Base-by-base conservation (phyloP, 2,329 filamentous ascomycete species). In the Cladosporium velox region DNA sequence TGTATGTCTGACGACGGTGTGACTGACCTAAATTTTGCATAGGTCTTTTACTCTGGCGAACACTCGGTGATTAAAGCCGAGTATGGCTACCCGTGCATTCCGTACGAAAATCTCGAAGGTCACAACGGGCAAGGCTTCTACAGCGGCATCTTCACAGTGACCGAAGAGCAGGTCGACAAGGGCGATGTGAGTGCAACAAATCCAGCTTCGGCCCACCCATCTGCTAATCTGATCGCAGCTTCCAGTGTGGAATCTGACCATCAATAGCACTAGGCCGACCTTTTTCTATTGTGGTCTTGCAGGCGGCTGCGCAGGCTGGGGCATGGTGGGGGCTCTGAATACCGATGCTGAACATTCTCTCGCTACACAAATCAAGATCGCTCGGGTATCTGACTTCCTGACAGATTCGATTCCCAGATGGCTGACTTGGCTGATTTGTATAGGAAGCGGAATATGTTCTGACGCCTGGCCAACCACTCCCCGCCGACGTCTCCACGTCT, bases 321-420 rank as follows among this genome's bases (percentile, higher is more conserved):
- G 86, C 28, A 94, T 93, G 91, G 84, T 94, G 15, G 91, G 90
- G 2, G 89, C 86, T 1, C 88, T 94, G 70, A 94, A 93, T 73
- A 85, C 88, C 8, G 79, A 79, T 63, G 65, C 64, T 5, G 75
- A 69, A 1, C 67, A 66, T 7, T 67, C 69, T 11, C 66, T 78
- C 18, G 67, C 65, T 10, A 71, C 65, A 10, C 76, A 78, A 59
- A 74, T 74, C 61, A 65, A 66, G n/a, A 44, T 72, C 10, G 75
- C 76, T 44, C 35, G 57, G 38, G 57, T 59, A 35, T 10, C 6
- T 7, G 14, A 38, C 35, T 38, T 38, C 35, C 35, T 38, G 14
- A 38, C 3, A 38, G 12, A 38, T 38, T 15, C 35, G 12, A 38
- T 3, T 3, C 15, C 44, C 49, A 28, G 11, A 14, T 52, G 26